Conservation (phyloP, 139 green algal species). For the Choricystis sp. region DNA sequence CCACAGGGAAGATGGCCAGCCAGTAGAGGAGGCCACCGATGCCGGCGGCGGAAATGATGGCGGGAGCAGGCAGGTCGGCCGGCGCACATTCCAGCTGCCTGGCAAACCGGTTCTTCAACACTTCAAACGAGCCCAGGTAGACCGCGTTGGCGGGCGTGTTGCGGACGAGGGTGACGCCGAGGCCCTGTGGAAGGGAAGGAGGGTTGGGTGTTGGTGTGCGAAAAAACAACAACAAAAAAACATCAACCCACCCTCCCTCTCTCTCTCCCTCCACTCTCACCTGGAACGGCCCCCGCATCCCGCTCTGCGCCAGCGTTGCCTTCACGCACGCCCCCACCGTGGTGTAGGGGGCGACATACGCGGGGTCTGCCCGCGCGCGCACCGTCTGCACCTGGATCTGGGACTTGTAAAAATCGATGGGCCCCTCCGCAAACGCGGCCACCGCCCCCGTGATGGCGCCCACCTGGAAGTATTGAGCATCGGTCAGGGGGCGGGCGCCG, state of each 20-base stretch:
- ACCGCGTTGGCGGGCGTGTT: conserved; percentile 82
- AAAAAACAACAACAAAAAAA: not conserved
- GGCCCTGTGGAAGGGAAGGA: too few relatives aligned
- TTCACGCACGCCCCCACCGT: conserved; percentile 49
- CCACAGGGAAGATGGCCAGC: conserved; percentile 74
- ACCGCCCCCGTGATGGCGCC: conserved; percentile 65
- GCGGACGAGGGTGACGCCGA: conserved; percentile 64
- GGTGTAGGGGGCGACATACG: conserved; percentile 76
- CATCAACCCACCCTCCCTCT: not conserved
- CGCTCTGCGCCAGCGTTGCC: conserved; percentile 48
- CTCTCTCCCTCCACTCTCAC: too few relatives aligned
- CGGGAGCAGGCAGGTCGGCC: conserved; percentile 12
- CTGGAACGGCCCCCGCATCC: conserved; percentile 70
- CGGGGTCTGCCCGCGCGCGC: conserved; percentile 45
- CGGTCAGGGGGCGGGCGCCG: conserved; percentile 33
- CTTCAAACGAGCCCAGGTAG: conserved; percentile 89
- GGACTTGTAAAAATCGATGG: conserved; percentile 94
- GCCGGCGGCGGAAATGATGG: conserved; percentile 34
- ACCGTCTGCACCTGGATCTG: conserved; percentile 92
- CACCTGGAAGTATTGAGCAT: conserved; percentile 51
- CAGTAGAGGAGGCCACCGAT: conserved; percentile 73
- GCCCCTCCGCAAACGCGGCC: conserved; percentile 71
- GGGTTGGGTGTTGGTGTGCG: not conserved
- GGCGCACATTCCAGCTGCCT: conserved; percentile 9
- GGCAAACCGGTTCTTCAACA: conserved; percentile 51